Evolutionary conservation across 2,329 filamentous ascomycete genomes (phyloP).

Genomic region (Pseudocercospora cruenta): DNA sequence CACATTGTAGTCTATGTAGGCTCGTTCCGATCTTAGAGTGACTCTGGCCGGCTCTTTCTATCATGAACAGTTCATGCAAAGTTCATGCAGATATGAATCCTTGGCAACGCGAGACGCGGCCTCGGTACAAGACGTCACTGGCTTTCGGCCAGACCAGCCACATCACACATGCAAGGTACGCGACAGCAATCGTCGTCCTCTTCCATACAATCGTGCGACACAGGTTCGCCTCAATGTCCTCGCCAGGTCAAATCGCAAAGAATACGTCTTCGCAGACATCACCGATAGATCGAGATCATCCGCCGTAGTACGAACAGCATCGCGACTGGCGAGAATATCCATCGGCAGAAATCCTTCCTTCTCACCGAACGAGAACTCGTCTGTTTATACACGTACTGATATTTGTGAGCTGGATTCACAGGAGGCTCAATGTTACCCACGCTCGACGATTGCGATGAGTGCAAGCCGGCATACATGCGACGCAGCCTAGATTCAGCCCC

Average conservation of each 20-base stretch:
- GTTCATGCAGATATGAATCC: constrained; percentile 1
- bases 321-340: not conserved
- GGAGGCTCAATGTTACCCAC: constrained; percentile 38
- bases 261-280: not conserved
- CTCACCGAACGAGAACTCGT: not conserved
- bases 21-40: not conserved
- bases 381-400: not conserved
- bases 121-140: not conserved
- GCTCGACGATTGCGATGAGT: constrained; percentile 58
- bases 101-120: not conserved
- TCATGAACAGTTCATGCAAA: not conserved
- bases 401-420: not conserved
- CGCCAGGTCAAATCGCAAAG: not conserved
- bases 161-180: constrained; percentile 3
- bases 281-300: not conserved
- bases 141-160: not conserved
- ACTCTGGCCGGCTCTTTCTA: not conserved
- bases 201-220: constrained; percentile 1
- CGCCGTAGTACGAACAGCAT: not conserved
- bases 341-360: not conserved
- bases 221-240: constrained; percentile 1
- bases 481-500: constrained; percentile 49
- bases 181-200: constrained; percentile 3
- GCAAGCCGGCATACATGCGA: constrained; percentile 57
- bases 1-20: not conserved